These are phyloP conservation scores for Vigna hirtella DNA, from an alignment of 306 rosid species.

Conservation along the genomic window DNA sequence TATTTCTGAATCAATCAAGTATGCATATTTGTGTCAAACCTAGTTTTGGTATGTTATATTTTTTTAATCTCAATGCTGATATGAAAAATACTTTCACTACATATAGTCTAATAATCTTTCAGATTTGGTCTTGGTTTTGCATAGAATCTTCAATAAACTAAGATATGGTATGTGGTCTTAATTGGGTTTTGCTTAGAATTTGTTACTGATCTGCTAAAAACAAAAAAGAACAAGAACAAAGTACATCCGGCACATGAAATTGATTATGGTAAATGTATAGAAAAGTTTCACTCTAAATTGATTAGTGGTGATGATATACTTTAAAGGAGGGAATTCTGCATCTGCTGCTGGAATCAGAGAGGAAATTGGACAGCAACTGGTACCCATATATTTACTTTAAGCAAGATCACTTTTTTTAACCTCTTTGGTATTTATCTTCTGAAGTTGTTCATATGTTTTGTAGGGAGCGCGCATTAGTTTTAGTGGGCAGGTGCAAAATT, in stretches of 20 bases:
- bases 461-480: slow-evolving; percentile 83
- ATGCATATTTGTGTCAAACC: slow-evolving; percentile 24
- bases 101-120: background rate
- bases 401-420: background rate
- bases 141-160: slow-evolving; percentile 11
- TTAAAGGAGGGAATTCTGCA: slow-evolving; percentile 86
- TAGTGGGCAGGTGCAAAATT: slow-evolving; percentile 80
- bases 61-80: too few relatives aligned
- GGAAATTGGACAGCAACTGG: slow-evolving; percentile 94
- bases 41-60: background rate
- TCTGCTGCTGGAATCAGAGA: slow-evolving; percentile 98
- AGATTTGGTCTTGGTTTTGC: background rate
- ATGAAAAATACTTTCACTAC: background rate
- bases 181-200: background rate
- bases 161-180: slow-evolving; percentile 16
- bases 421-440: background rate
- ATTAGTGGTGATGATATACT: slow-evolving; percentile 64
- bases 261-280: slow-evolving; percentile 12
- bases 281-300: slow-evolving; percentile 7
- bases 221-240: background rate
- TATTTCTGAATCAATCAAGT: slow-evolving; percentile 2
- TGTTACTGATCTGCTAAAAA: slow-evolving; percentile 33
- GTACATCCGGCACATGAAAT: background rate
- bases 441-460: slow-evolving; percentile 21
- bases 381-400: slow-evolving; percentile 32